These are phyloP conservation scores for Backusella psychrophila DNA, from an alignment of 192 early-diverging fungal species.

Conservation along the genomic window DNA sequence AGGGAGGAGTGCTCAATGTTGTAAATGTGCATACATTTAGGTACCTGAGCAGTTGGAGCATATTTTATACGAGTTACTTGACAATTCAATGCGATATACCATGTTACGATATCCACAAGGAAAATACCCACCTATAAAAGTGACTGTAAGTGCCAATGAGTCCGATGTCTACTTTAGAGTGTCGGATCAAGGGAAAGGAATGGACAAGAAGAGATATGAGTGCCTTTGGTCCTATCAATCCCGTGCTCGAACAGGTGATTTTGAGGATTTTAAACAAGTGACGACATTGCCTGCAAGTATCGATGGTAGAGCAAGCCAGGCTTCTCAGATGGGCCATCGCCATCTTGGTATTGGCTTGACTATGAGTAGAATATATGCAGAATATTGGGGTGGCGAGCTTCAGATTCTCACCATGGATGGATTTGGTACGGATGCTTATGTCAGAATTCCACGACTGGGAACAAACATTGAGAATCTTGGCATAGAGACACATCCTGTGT, in stretches of 20 bases:
- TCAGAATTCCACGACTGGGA: conserved; percentile 73
- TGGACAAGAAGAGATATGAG: conserved; percentile 56
- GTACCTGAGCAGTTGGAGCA: conserved; percentile 90
- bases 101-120: conserved; percentile 50
- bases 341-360: conserved; percentile 88
- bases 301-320: conserved; percentile 29
- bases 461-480: conserved; percentile 59
- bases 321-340: conserved; percentile 15
- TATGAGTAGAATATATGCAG: conserved; percentile 87
- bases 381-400: conserved; percentile 94
- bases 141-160: conserved; percentile 78
- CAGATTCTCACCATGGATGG: conserved; percentile 80
- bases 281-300: conserved; percentile 78
- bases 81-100: conserved; percentile 80
- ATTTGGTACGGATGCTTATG: conserved; percentile 90
- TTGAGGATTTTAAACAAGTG: conserved; percentile 66
- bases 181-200: conserved; percentile 92
- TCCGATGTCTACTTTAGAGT: conserved; percentile 85
- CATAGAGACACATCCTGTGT: conserved; percentile 18
- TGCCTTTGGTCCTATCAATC: conserved; percentile 71
- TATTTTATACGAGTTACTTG: conserved; percentile 88
- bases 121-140: conserved; percentile 69
- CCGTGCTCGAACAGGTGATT: conserved; percentile 38
- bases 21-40: not conserved
- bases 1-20: not conserved